A percentile compares a stretch with the other conserved stretches of the same genome.
phyloP scores from a whole-genome alignment of 495 filamentous ascomycete genomes.

The Hypoxylon fuscum region DNA sequence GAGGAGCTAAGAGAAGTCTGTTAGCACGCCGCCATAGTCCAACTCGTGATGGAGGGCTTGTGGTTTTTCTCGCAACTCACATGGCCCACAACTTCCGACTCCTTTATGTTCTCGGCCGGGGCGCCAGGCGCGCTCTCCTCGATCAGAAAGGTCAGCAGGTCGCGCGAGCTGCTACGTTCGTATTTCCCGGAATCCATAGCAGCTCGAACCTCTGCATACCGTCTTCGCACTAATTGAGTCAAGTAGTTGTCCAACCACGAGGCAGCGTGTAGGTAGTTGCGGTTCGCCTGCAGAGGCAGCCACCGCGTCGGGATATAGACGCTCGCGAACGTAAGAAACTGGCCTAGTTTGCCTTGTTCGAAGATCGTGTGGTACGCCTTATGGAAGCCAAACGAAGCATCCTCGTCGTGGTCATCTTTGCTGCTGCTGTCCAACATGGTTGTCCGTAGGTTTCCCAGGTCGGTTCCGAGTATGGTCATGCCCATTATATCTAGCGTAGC shows the following conservation, averaged over 20 bases:
- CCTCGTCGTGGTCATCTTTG: neutral
- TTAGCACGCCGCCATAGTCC: neutral
- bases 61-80: conserved; percentile 15
- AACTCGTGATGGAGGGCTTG: no score
- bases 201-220: conserved; percentile 7
- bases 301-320: conserved; percentile 39
- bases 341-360: conserved; percentile 33
- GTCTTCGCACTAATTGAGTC: conserved; percentile 62
- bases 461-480: conserved; percentile 68
- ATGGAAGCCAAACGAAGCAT: conserved; percentile 13
- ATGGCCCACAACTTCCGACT: conserved; percentile 34
- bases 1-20: conserved; percentile 16
- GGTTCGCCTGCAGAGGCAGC: conserved; percentile 41
- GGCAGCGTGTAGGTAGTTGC: conserved; percentile 26
- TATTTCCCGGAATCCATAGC: conserved; percentile 3
- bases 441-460: conserved; percentile 67
- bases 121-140: conserved; percentile 22
- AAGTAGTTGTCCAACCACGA: conserved; percentile 34
- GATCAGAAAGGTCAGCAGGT: conserved; percentile 38
- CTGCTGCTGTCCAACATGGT: neutral
- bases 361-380: conserved; percentile 30
- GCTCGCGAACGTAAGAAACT: conserved; percentile 42
- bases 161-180: conserved; percentile 1
- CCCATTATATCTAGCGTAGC: conserved; percentile 77
- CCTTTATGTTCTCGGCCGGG: conserved; percentile 14